Evolutionary conservation across 1,284 basidiomycete genomes (phyloP).

Genomic region (Heterobasidion parviporum): DNA sequence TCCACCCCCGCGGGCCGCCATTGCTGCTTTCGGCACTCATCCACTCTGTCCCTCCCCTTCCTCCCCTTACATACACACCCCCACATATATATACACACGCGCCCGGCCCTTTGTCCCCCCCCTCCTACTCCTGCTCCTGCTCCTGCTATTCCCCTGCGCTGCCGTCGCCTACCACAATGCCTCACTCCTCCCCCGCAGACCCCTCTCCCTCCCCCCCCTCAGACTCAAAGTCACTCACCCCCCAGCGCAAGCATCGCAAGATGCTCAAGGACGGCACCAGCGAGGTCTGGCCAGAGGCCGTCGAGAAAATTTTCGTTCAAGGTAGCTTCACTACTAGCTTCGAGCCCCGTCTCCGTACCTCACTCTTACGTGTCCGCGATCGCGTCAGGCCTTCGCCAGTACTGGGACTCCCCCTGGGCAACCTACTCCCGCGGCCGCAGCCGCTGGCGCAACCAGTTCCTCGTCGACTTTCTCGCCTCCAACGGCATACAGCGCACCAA

Average conservation of each 20-base stretch:
- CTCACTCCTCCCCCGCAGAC: conserved; percentile 17
- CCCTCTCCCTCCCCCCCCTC: conserved; percentile 11
- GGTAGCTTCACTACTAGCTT: conserved; percentile 27
- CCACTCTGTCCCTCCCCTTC: conserved; percentile 13
- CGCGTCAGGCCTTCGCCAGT: conserved; percentile 53
- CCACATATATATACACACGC: too few relatives aligned
- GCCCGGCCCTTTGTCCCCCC: neutral
- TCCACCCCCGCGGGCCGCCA: neutral
- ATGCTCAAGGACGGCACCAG: conserved; percentile 73
- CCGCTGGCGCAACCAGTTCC: conserved; percentile 74
- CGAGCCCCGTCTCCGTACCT: conserved; percentile 1
- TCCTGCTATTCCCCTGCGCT: conserved; percentile 9
- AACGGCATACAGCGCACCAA: conserved; percentile 62
- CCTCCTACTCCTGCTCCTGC: conserved; percentile 12
- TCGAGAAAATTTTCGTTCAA: conserved; percentile 71
- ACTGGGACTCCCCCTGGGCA: conserved; percentile 73
- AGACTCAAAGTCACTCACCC: conserved; percentile 43
- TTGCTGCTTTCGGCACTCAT: conserved; percentile 13
- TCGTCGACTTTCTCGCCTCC: conserved; percentile 67
- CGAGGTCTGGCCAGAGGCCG: conserved; percentile 72
- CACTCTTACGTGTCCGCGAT: conserved; percentile 4
- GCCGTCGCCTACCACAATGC: conserved; percentile 14
- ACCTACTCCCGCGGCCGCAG: conserved; percentile 69
- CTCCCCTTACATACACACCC: conserved; percentile 4
- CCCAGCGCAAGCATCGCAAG: conserved; percentile 74